Conservation (phyloP, 192 early-diverging fungal species). For the Umbelopsis sp. region DNA sequence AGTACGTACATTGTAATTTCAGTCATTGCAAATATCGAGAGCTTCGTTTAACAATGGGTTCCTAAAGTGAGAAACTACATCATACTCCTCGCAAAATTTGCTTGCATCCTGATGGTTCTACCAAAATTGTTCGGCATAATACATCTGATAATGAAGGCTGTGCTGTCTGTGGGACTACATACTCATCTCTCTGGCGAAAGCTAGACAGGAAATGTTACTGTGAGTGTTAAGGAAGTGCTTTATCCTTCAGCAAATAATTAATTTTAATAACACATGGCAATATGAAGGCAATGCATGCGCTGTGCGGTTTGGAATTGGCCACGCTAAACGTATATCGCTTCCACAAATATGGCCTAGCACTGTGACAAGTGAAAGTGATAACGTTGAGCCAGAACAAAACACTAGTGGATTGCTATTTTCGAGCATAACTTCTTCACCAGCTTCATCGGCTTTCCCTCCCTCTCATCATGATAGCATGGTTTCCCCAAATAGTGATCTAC, state of each 20-base stretch:
- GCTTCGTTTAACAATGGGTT: not conserved
- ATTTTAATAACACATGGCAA: not conserved
- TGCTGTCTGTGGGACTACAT: not conserved
- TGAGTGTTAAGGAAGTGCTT: not conserved
- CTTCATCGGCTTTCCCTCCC: not conserved
- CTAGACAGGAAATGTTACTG: constrained; percentile 8
- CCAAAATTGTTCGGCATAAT: constrained; percentile 9
- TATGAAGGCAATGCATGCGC: not conserved
- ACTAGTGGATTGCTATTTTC: constrained; percentile 5
- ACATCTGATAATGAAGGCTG: not conserved
- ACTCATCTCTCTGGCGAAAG: not conserved
- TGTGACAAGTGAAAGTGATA: not conserved
- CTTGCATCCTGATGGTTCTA: constrained; percentile 7
- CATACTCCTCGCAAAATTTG: constrained; percentile 7
- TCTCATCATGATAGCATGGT: not conserved
- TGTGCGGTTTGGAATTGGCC: constrained; percentile 6
- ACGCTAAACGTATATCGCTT: constrained; percentile 5
- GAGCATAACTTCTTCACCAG: not conserved
- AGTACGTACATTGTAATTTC: not conserved
- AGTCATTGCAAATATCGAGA: not conserved
- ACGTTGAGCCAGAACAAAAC: not conserved
- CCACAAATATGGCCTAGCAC: constrained; percentile 2
- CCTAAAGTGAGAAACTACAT: constrained; percentile 1
- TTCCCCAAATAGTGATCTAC: too few species aligned
- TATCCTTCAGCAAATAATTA: not conserved